Conservation (phyloP, 306 rosid genomes). For the Fragaria iinumae region DNA sequence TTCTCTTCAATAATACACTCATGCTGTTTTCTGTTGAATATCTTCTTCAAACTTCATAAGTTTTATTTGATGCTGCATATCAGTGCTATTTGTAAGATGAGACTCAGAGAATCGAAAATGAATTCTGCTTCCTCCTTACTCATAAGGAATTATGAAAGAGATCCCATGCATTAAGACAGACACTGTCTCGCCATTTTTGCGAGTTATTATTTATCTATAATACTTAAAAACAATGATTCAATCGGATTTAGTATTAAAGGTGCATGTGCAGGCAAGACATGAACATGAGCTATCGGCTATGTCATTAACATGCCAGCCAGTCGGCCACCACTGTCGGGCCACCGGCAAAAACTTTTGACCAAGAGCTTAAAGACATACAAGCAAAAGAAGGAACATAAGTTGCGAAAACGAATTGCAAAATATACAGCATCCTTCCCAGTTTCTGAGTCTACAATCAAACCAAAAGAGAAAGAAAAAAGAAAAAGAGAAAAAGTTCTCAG, state of each 20-base stretch:
- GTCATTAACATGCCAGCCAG: conserved; percentile 9
- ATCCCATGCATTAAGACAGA: neutral
- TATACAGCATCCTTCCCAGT: neutral
- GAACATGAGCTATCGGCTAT: neutral
- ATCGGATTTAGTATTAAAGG: neutral
- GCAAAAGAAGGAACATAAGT: neutral
- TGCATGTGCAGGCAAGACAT: conserved; percentile 13
- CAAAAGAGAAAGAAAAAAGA: neutral
- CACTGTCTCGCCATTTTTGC: neutral
- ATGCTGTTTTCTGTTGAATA: neutral
- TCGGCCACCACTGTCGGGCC: conserved; percentile 10
- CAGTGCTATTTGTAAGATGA: neutral
- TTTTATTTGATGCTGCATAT: neutral
- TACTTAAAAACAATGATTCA: neutral
- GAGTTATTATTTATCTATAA: neutral
- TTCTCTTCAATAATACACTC: neutral
- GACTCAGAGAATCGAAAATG: neutral
- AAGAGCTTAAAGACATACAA: neutral
- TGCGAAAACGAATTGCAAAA: neutral
- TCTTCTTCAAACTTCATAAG: neutral
- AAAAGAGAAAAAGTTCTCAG: neutral
- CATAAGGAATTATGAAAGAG: neutral
- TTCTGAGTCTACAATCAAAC: neutral
- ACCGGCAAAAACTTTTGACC: neutral
- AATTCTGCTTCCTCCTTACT: neutral